Evolutionary conservation across 192 early-diverging fungal genomes (phyloP).

Genomic region (Podila minutissima): DNA sequence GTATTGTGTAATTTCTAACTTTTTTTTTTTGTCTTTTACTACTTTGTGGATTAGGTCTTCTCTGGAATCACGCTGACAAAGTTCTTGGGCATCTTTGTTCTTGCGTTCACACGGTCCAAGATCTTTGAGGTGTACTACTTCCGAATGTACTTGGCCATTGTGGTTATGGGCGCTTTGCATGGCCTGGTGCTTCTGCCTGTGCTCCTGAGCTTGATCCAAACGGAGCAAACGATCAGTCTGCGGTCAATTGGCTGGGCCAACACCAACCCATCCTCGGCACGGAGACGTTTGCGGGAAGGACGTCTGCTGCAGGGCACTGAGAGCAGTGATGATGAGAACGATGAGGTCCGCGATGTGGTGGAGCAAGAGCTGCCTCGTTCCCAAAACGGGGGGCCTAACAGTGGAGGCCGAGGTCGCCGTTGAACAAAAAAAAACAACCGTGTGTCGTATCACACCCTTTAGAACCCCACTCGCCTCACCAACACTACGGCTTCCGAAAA

Average conservation of each 20-base stretch:
- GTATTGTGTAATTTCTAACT: neutral
- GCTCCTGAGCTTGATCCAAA: conserved; percentile 58
- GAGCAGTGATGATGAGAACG: conserved; percentile 40
- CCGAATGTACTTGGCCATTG: conserved; percentile 72
- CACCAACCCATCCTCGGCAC: conserved; percentile 10
- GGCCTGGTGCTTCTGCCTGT: conserved; percentile 68
- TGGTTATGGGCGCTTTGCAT: conserved; percentile 66
- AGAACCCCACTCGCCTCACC: neutral
- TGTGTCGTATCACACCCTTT: neutral
- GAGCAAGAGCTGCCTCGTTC: conserved; percentile 44
- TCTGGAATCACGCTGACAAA: conserved; percentile 73
- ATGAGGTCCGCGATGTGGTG: conserved; percentile 23
- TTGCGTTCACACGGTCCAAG: conserved; percentile 73
- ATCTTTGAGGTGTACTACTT: conserved; percentile 79
- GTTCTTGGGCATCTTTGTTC: conserved; percentile 70
- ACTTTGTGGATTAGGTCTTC: conserved; percentile 57
- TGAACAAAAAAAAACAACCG: neutral
- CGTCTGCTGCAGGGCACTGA: conserved; percentile 31
- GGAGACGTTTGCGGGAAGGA: conserved; percentile 34
- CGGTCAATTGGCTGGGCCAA: conserved; percentile 38
- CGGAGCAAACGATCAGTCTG: conserved; percentile 24
- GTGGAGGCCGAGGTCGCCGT: conserved; percentile 5
- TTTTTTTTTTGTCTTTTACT: neutral
- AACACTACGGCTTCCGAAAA: conserved; percentile 3
- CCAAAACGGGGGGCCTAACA: conserved; percentile 20